Evolutionary conservation across 1,284 basidiomycete genomes (phyloP), one percentile per base, ranked within the genome.

Genomic region (Puccinia hordei): DNA sequence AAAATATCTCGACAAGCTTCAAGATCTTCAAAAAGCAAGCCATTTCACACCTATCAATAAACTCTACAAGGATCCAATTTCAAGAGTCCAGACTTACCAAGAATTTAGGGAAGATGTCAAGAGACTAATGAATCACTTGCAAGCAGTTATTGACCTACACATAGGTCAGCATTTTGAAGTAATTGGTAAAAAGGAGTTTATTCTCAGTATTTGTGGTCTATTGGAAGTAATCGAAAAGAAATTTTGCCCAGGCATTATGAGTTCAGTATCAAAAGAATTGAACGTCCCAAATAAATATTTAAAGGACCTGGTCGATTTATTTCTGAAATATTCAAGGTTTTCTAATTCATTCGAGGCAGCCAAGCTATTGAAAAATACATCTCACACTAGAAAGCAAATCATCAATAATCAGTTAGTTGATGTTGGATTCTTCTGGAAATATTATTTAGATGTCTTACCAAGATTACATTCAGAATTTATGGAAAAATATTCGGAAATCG

Each of bases 311-410:
- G 3, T 55, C 24, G 53, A 55, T 55, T 55, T 55, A 24, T 1
- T 55, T 24, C 24, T 55, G 53, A 55, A 55, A 55, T n/a, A 24
- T 55, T 55, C 53, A 55, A 55, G 24, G n/a, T 55, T 55, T 55
- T 55, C 53, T 55, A n/a, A 13, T 12, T n/a, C n/a, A 9, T 55
- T 55, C 8, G 3, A 2, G 9, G 53, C 12, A n/a, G 24, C n/a
- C 6, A 4, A 24, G 24, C 3, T 8, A 55, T 55, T 55, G 22
- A 55, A 55, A 55, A 24, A 24, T 27, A 24, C 53, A 1, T 5
- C 5, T 19, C 5, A 5, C 49, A 51, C 3, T 51, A 51, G 6
- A 15, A 51, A 51, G 22, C 49, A 51, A 51, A 6, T 51, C 49
- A 5, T 51, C 49, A 51, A 51, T 19, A 51, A 51, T 51, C 49